Base-by-base conservation (phyloP, 495 filamentous ascomycete genomes). In the Penicillium odoratum region DNA sequence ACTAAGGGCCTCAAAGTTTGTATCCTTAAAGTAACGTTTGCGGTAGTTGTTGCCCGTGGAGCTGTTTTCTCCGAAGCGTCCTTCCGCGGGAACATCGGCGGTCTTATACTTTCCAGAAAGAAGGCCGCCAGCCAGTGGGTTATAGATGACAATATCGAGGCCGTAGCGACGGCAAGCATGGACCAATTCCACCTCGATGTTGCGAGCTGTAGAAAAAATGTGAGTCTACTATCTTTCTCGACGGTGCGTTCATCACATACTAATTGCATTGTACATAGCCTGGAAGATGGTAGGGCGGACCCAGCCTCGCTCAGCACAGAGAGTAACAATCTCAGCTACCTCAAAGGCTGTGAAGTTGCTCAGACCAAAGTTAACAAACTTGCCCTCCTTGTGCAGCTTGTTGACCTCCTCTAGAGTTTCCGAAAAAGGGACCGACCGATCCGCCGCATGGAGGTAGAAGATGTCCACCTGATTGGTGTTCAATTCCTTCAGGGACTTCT, bases 291-390 rank as follows among this genome's bases (percentile, higher is more conserved):
- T 79, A 0, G 84, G 84, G 34, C 80, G 81, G 53, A 85, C 77
- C 80, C 82, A 89, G n/a, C 85, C 85, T 59, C 88, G 85, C 74
- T 89, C 83, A 60, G 87, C 85, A 75, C 90, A 94, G n/a, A 86
- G 84, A 54, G 91, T 82, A 4, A 88, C 90, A 21, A 96, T 79
- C 78, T 97, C 93, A 4, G 93, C 93, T 9, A 97, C 91, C 72
- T 97, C 92, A 66, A 89, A 96, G 7, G 92, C 85, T 4, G 92
- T 90, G 65, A 85, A 96, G 72, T 97, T 97, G 53, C 83, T 87
- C 61, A 97, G 69, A 21, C 91, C 92, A 28, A 97, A 76, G 53
- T 84, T 79, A 16, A 90, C 85, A 67, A 97, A 97, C 65, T 93
- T 96, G 46, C 93, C 92, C 58, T 88, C 83, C 71, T 91, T 89